Base-by-base conservation (phyloP, 2,329 filamentous ascomycete species). In the Rosellinia necatrix region DNA sequence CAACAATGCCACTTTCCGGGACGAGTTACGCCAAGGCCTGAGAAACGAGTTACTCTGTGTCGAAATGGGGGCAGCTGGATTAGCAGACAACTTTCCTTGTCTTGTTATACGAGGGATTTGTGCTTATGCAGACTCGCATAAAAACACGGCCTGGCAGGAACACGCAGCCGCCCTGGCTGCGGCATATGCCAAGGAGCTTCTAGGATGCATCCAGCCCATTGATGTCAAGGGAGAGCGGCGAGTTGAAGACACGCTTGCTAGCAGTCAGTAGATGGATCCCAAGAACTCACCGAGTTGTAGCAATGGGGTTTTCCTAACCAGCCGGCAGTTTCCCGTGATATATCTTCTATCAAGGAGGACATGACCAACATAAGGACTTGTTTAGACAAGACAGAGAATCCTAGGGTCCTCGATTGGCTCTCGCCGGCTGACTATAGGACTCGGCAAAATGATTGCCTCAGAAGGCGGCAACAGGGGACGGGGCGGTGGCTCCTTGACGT, bases 381-480 rank as follows among this genome's bases (percentile, higher is more conserved):
- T 27, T 22, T 57, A 29, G 22, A 37, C 15, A 43, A 32, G 12
- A 27, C 30, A 4, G 34, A 50, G 30, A 25, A 51, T 13, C 2
- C 46, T 8, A 12, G 42, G n/a, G 40, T 50, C 9, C 63, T 72
- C 0, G 52, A 74, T 5, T 80, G 76, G 78, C 64, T 80, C 6
- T 71, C 73, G 0, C 59, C 65, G 1, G 54, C 66, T 4, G 65
- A 77, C 38, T 76, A 74, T 53, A 53, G 49, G 2, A 6, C 67
- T 12, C 71, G 77, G 34, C 78, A 81, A 27, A 68, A 48, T 12
- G 75, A 78, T 54, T 69, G 68, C 27, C 56, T 78, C 12, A 61
- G 34, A 4, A 59, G 64, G 5, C 68, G 71, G 41, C 71, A 80
- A 42, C 8, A 54, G 13, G 72, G 70, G 2, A 82, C 79, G 12